Evolutionary conservation across 1,139 yeast species (phyloP).

Genomic region (Blastobotrys petasosporus): DNA sequence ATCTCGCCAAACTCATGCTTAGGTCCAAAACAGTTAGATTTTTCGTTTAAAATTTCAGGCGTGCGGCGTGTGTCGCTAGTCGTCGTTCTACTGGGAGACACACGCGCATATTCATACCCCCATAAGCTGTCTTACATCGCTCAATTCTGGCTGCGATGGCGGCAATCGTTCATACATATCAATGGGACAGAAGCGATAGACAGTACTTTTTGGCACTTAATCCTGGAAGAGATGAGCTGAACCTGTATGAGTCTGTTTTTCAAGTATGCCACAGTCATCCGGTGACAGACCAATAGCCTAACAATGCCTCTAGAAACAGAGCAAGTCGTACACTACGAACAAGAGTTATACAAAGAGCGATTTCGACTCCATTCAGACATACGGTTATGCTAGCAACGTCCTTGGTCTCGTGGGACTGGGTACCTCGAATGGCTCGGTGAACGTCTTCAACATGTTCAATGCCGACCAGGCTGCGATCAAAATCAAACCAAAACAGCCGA

Average conservation of each 20-base stretch:
- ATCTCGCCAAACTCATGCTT: background rate
- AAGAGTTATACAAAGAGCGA: constrained; percentile 46
- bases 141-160: constrained; percentile 12
- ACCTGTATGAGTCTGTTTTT: constrained; percentile 49
- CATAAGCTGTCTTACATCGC: background rate
- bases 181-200: constrained; percentile 52
- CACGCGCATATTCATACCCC: background rate
- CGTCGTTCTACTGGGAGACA: background rate
- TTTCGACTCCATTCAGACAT: constrained; percentile 65
- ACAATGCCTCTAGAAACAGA: constrained; percentile 10
- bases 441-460: constrained; percentile 53
- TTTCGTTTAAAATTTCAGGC: background rate
- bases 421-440: constrained; percentile 61
- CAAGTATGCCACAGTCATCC: constrained; percentile 13
- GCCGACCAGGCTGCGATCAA: constrained; percentile 40
- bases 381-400: constrained; percentile 53
- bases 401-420: constrained; percentile 60
- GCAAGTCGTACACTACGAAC: constrained; percentile 16
- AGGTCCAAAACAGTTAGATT: background rate
- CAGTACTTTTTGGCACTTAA: constrained; percentile 59
- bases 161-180: constrained; percentile 46
- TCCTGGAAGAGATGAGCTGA: constrained; percentile 64
- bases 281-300: background rate
- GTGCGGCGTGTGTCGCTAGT: background rate
- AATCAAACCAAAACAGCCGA: constrained; percentile 58